phyloP scores from a whole-genome alignment of 1,284 basidiomycete species.

The Cystobasidium sp. region DNA sequence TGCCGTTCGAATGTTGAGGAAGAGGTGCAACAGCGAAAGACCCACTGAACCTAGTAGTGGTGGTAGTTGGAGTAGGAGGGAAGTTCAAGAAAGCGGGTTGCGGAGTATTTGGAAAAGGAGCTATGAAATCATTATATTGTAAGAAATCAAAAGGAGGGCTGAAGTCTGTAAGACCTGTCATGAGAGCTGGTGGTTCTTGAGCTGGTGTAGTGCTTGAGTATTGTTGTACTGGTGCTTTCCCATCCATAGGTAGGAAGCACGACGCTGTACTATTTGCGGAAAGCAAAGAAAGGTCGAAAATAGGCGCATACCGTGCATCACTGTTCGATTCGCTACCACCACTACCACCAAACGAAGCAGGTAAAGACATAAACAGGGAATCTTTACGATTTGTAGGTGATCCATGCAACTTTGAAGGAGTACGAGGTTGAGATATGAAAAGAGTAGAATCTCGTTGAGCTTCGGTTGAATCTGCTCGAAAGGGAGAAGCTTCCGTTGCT shows the following conservation, averaged over 20 bases:
- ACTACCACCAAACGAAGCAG: conserved; percentile 6
- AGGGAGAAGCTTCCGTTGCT: conserved; percentile 13
- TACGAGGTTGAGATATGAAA: conserved; percentile 29
- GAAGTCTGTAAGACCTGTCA: not conserved
- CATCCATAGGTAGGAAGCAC: not conserved
- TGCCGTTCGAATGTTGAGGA: not conserved
- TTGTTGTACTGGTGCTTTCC: not conserved
- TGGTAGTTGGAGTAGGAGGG: conserved; percentile 9
- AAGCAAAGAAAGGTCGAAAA: conserved; percentile 11
- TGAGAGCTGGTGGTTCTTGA: not conserved
- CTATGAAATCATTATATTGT: not conserved
- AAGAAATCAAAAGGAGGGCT: conserved; percentile 4
- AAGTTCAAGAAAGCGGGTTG: conserved; percentile 13
- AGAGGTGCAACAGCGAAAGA: not conserved
- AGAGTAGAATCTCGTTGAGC: conserved; percentile 27
- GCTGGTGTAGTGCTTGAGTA: not conserved
- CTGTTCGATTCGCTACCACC: not conserved
- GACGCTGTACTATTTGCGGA: not conserved
- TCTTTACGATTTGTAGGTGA: conserved; percentile 11
- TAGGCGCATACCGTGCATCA: conserved; percentile 7
- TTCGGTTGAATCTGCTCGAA: conserved; percentile 22
- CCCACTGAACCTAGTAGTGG: not conserved
- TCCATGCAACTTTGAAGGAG: conserved; percentile 3
- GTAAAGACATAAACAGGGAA: conserved; percentile 25
- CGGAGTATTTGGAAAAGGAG: conserved; percentile 9